phyloP scores from a whole-genome alignment of 257 asterid genomes.

The Ehretia macrophylla region DNA sequence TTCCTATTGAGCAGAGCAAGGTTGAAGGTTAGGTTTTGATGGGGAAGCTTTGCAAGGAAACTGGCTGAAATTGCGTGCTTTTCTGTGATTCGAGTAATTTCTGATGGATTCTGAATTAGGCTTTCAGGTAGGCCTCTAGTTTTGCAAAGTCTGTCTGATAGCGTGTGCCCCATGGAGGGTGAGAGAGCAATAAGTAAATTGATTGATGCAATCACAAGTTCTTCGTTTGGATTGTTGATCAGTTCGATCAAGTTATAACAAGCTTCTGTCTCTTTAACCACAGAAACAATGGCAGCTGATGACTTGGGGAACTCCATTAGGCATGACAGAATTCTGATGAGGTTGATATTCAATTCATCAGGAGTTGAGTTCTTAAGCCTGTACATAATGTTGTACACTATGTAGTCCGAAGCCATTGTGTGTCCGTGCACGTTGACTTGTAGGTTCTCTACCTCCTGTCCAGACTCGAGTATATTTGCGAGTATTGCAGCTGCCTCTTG shows the following conservation, averaged over 20 bases:
- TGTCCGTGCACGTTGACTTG: slow-evolving; percentile 55
- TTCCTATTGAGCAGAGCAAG: slow-evolving; percentile 53
- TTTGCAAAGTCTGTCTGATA: slow-evolving; percentile 62
- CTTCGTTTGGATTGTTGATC: slow-evolving; percentile 55
- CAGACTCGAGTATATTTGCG: slow-evolving; percentile 69
- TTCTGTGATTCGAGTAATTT: slow-evolving; percentile 48
- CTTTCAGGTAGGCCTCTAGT: slow-evolving; percentile 65
- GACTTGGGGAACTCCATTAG: slow-evolving; percentile 57
- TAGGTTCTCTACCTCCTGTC: slow-evolving; percentile 41
- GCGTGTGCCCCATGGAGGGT: slow-evolving; percentile 69
- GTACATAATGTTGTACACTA: slow-evolving; percentile 46
- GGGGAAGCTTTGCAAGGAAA: slow-evolving; percentile 77
- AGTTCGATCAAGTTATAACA: slow-evolving; percentile 60
- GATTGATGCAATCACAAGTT: slow-evolving; percentile 50
- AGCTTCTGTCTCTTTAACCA: slow-evolving; percentile 68
- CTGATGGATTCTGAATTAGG: slow-evolving; percentile 42
- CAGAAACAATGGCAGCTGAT: slow-evolving; percentile 52
- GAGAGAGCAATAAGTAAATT: slow-evolving; percentile 51
- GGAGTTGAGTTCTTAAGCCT: slow-evolving; percentile 44
- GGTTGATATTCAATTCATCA: slow-evolving; percentile 55
- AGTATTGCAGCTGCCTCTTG: slow-evolving; percentile 61
- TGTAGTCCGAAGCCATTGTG: slow-evolving; percentile 66
- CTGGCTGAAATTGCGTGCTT: slow-evolving; percentile 60
- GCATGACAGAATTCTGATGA: slow-evolving; percentile 48
- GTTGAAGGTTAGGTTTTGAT: slow-evolving; percentile 63